Percentiles rank a stretch among this genome's conserved stretches.
Evolutionary conservation across 2,329 filamentous ascomycete genomes (phyloP).

Genomic region (Sporothrix phasma): DNA sequence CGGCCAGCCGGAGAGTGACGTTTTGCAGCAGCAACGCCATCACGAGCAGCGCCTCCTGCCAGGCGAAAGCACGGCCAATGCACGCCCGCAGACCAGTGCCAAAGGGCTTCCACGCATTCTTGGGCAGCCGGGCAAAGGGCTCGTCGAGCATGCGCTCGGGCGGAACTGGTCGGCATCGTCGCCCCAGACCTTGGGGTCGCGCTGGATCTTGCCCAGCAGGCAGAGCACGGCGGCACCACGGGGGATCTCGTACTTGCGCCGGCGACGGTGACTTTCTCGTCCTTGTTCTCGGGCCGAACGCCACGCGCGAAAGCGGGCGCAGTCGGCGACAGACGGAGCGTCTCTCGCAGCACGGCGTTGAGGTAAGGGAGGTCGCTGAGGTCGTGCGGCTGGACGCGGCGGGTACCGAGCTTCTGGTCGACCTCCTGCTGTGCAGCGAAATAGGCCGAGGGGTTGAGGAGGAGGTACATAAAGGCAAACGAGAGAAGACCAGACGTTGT

Average conservation of each 20-base stretch:
- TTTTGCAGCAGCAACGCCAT: slow-evolving; percentile 54
- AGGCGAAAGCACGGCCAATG: slow-evolving; percentile 44
- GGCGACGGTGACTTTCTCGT: slow-evolving; percentile 31
- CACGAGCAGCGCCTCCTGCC: slow-evolving; percentile 41
- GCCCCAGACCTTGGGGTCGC: slow-evolving; percentile 47
- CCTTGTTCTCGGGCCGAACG: slow-evolving; percentile 23
- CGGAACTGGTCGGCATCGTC: slow-evolving; percentile 46
- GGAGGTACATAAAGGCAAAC: slow-evolving; percentile 40
- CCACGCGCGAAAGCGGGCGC: slow-evolving; percentile 37
- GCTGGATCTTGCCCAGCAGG: slow-evolving; percentile 41
- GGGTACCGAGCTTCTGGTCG: slow-evolving; percentile 38
- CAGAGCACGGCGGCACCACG: slow-evolving; percentile 34
- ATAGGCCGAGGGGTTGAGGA: slow-evolving; percentile 38
- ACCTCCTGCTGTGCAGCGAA: slow-evolving; percentile 42
- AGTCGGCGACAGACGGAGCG: slow-evolving; percentile 35
- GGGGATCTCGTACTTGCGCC: slow-evolving; percentile 42
- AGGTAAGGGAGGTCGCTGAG: slow-evolving; percentile 35
- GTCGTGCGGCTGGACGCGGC: slow-evolving; percentile 35
- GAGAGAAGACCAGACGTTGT: slow-evolving; percentile 45
- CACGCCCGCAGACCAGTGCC: slow-evolving; percentile 43
- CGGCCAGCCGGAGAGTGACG: slow-evolving; percentile 53
- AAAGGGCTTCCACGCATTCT: slow-evolving; percentile 41
- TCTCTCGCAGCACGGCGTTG: slow-evolving; percentile 42
- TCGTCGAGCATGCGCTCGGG: slow-evolving; percentile 53
- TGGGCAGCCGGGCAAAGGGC: slow-evolving; percentile 31